Evolutionary conservation across 768 basidiomycete genomes (phyloP), one percentile per base, ranked within the genome.

Genomic region (Leccinum fibrillosum): DNA sequence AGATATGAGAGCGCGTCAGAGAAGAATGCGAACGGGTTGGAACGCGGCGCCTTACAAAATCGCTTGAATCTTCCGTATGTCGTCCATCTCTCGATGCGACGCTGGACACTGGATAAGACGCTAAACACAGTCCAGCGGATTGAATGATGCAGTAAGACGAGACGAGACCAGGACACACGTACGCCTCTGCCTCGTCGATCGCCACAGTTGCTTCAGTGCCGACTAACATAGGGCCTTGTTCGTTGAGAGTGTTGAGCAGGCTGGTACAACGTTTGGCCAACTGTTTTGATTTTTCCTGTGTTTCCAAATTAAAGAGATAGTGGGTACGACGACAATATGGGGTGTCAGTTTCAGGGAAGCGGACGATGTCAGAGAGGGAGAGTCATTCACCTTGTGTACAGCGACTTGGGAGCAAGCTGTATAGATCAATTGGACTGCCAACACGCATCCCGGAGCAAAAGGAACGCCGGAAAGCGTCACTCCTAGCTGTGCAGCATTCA

Each of bases 181-280:
- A 83, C 82, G 64, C 69, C 59, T 74, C 72, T 28, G 78, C 72
- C 56, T 82, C 76, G 54, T 84, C 80, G 23, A 75, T 72, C 12
- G 74, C 66, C 42, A 70, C 69, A 49, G 68, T 71, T 17, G 78
- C 66, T 19, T 77, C 79, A 28, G 76, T 74, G 23, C 81, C 77
- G 44, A 72, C 73, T 49, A 80, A 60, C 34, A 69, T 65, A 39
- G 69, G 59, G 4, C 73, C 66, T 15, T 80, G 75, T 17, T 82
- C 80, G 17, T 70, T 66, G 44, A 84, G 66, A 17, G 74, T 64
- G 54, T 62, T 72, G 49, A 80, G 62, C 26, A 83, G 64, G 25
- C 68, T 65, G 11, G 69, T 66, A 58, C 82, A 84, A 62, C 75
- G 77, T 52, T 73, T 62, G 5, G 74, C 74, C 23, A 85, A 67